Percentiles rank a stretch among this genome's conserved stretches.
phyloP scores from a whole-genome alignment of 2,329 filamentous ascomycete species.

The Epichloe sibirici region DNA sequence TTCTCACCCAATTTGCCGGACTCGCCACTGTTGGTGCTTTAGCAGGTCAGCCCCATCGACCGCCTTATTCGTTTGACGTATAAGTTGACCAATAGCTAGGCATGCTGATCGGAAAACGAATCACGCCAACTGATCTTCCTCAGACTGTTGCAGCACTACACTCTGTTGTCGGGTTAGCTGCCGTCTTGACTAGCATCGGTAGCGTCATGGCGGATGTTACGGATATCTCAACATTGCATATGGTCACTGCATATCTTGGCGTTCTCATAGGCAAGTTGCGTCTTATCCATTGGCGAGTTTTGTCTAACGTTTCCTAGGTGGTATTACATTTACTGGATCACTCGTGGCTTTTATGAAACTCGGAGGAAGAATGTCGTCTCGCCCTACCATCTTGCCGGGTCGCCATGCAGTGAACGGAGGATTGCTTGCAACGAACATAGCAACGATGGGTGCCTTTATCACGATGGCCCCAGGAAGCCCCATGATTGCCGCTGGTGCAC shows the following conservation, averaged over 20 bases:
- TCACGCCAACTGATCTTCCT: slow-evolving; percentile 77
- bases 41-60: slow-evolving; percentile 28
- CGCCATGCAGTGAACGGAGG: slow-evolving; percentile 64
- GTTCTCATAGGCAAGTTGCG: slow-evolving; percentile 55
- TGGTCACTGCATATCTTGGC: slow-evolving; percentile 77
- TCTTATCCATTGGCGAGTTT: not conserved
- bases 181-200: slow-evolving; percentile 78
- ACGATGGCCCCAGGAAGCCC: slow-evolving; percentile 72
- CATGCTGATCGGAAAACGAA: slow-evolving; percentile 69
- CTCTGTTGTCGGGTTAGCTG: slow-evolving; percentile 80
- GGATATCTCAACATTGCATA: slow-evolving; percentile 63
- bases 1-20: slow-evolving; percentile 66
- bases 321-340: slow-evolving; percentile 83
- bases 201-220: slow-evolving; percentile 66
- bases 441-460: slow-evolving; percentile 74
- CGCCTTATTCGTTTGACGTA: slow-evolving; percentile 2
- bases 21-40: slow-evolving; percentile 62
- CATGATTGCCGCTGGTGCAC: slow-evolving; percentile 62
- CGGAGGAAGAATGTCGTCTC: slow-evolving; percentile 69
- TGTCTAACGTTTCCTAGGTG: slow-evolving; percentile 28
- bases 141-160: slow-evolving; percentile 84
- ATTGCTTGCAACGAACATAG: slow-evolving; percentile 63
- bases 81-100: slow-evolving; percentile 26
- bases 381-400: slow-evolving; percentile 59
- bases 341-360: slow-evolving; percentile 85